Percentiles rank a stretch among this genome's conserved stretches.
Conservation (phyloP, 768 basidiomycete species). For the Mycena epipterygia region DNA sequence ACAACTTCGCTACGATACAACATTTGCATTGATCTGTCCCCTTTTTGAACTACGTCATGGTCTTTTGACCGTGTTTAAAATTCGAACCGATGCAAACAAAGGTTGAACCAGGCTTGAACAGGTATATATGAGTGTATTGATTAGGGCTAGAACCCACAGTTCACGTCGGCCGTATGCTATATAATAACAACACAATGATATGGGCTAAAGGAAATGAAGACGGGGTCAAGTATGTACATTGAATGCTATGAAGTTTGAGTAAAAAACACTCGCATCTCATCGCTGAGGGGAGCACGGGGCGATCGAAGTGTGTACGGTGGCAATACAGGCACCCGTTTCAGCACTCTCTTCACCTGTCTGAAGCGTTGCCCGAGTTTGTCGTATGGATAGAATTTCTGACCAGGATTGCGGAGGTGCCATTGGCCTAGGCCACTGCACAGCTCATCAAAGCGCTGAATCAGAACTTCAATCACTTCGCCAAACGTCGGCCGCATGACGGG, state of each 20-base stretch:
- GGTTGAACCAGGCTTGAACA: no score
- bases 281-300: background rate
- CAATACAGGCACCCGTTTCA: background rate
- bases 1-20: no score
- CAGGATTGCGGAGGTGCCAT: background rate
- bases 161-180: no score
- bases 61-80: no score
- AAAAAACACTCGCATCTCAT: background rate
- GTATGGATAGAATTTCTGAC: background rate
- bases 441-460: background rate
- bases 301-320: background rate
- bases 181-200: no score
- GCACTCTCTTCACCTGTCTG: background rate
- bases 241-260: background rate
- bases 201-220: no score
- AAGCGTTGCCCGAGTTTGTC: background rate
- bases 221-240: no score
- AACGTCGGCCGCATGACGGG: constrained; percentile 11
- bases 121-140: no score
- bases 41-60: no score
- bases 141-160: no score
- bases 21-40: no score
- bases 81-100: no score
- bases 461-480: constrained; percentile 1
- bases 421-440: background rate